Percentiles rank a stretch among this genome's conserved stretches.
phyloP scores from a whole-genome alignment of 2,329 filamentous ascomycete species.

The Penicillium hesseltinei region DNA sequence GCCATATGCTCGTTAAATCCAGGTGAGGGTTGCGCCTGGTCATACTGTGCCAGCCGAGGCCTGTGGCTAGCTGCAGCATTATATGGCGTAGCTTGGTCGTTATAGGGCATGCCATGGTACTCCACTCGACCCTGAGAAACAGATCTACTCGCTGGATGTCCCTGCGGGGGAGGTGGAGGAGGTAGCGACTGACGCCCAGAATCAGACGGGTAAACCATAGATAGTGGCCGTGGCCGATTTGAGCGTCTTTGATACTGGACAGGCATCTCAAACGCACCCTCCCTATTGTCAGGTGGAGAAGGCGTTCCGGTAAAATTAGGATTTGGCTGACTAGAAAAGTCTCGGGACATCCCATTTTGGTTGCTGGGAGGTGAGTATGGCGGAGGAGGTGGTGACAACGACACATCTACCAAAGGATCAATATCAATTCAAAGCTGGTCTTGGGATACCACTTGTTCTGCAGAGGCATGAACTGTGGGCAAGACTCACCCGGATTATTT shows the following conservation, averaged over 20 bases:
- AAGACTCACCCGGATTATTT: slow-evolving; percentile 34
- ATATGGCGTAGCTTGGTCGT: not conserved
- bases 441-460: not conserved
- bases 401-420: slow-evolving; percentile 23
- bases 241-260: slow-evolving; percentile 27
- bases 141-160: slow-evolving; percentile 29
- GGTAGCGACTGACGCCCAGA: slow-evolving; percentile 32
- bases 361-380: slow-evolving; percentile 41
- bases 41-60: slow-evolving; percentile 19
- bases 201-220: slow-evolving; percentile 31
- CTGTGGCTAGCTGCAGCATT: slow-evolving; percentile 17
- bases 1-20: slow-evolving; percentile 13
- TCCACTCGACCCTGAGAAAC: slow-evolving; percentile 35
- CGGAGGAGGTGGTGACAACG: slow-evolving; percentile 37
- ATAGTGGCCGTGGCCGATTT: slow-evolving; percentile 34
- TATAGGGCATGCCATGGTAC: slow-evolving; percentile 21
- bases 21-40: slow-evolving; percentile 22
- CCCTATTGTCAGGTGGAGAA: slow-evolving; percentile 17
- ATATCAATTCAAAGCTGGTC: slow-evolving; percentile 6
- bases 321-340: slow-evolving; percentile 12
- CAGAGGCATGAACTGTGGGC: not conserved
- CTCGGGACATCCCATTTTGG: slow-evolving; percentile 18
- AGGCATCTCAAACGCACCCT: slow-evolving; percentile 20
- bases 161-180: slow-evolving; percentile 39
- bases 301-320: slow-evolving; percentile 18